Conservation (phyloP, 2,329 filamentous ascomycete genomes). For the Zalaria obscura region DNA sequence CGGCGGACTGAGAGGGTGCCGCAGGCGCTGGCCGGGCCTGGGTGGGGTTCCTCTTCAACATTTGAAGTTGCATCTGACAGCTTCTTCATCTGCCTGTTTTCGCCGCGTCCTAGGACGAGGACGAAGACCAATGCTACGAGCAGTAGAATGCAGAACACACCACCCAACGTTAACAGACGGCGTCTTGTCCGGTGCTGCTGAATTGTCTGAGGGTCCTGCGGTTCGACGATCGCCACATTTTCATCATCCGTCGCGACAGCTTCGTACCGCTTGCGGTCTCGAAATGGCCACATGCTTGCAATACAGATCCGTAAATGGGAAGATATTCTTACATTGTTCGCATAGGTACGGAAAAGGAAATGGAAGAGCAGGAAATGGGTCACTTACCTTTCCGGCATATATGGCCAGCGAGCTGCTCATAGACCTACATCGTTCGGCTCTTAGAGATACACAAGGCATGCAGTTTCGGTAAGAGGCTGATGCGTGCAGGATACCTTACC, state of each 20-base stretch:
- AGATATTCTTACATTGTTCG: too few relatives aligned
- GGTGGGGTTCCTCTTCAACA: too few relatives aligned
- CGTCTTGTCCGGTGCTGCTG: too few relatives aligned
- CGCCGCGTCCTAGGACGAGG: not conserved
- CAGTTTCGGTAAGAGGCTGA: too few relatives aligned
- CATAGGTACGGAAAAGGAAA: too few relatives aligned
- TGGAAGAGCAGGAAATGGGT: too few relatives aligned
- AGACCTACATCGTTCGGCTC: too few relatives aligned
- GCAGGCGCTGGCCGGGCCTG: constrained; percentile 2
- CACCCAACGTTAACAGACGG: not conserved
- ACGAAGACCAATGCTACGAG: not conserved
- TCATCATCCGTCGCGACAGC: not conserved
- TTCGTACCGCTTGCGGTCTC: not conserved
- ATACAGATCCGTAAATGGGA: too few relatives aligned
- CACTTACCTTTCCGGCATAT: too few relatives aligned
- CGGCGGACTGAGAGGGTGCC: constrained; percentile 4
- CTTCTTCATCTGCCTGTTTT: not conserved
- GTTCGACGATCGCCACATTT: not conserved
- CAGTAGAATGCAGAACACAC: not conserved
- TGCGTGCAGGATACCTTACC: too few relatives aligned
- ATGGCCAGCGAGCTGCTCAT: too few relatives aligned
- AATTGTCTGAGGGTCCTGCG: not conserved
- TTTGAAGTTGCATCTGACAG: not conserved
- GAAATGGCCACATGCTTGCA: not conserved
- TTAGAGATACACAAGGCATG: too few relatives aligned